Percentiles rank a stretch among this genome's conserved stretches.
Evolutionary conservation across 805 yeast species (phyloP).

Genomic region (Cephaloascus fragrans): DNA sequence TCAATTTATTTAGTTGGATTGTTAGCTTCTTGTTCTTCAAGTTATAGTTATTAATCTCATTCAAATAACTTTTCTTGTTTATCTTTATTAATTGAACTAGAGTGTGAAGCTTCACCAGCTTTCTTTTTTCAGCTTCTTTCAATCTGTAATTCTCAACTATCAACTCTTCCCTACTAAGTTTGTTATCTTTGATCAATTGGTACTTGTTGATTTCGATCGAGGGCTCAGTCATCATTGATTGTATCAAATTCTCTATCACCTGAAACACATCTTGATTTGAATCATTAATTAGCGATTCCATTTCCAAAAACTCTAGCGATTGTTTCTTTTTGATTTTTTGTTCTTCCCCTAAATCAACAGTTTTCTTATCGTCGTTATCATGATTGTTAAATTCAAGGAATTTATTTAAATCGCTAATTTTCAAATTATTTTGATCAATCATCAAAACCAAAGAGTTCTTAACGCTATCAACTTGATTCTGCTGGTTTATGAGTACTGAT

Average conservation of each 20-base stretch:
- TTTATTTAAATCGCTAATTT: neutral
- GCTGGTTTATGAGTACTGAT: neutral
- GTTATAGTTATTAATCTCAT: conserved; percentile 9
- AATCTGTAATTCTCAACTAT: neutral
- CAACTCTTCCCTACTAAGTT: neutral
- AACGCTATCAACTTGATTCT: neutral
- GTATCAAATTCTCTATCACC: neutral
- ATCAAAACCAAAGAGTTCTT: neutral
- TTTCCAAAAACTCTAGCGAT: neutral
- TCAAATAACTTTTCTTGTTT: conserved; percentile 4
- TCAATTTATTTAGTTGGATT: conserved; percentile 39
- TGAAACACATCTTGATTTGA: neutral
- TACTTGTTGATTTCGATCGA: neutral
- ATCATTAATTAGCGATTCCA: neutral
- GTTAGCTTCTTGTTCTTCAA: conserved; percentile 24
- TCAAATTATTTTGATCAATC: neutral
- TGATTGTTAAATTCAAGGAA: too few species aligned
- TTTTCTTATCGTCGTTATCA: neutral
- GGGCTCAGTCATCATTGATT: neutral
- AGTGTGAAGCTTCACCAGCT: neutral
- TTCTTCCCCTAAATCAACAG: too few species aligned
- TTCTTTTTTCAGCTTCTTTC: neutral
- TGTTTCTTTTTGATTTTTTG: neutral
- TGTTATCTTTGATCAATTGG: too few species aligned
- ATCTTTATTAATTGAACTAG: neutral